These are phyloP conservation scores for Ophiocordyceps camponoti-leonardi DNA, from an alignment of 2,329 filamentous ascomycete species.

Conservation along the genomic window DNA sequence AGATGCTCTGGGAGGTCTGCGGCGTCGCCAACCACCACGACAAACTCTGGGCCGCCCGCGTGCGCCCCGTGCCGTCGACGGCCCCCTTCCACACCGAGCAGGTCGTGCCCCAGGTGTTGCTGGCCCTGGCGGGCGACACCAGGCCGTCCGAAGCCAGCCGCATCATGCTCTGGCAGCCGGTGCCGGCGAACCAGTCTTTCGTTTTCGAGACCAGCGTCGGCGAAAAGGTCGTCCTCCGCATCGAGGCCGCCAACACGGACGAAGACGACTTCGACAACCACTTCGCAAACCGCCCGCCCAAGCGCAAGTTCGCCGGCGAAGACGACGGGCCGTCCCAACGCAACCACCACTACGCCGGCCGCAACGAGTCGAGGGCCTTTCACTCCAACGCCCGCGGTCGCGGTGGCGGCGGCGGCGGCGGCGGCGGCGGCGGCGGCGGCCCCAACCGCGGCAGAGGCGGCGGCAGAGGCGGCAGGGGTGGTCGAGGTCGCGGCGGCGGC, in stretches of 20 bases:
- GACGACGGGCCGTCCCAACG: conserved; percentile 19
- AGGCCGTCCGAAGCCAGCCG: conserved; percentile 64
- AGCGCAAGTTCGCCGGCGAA: conserved; percentile 39
- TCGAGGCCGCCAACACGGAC: conserved; percentile 52
- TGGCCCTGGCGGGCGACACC: conserved; percentile 61
- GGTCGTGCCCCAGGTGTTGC: conserved; percentile 58
- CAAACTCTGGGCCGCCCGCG: conserved; percentile 71
- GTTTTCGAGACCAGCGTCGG: conserved; percentile 70
- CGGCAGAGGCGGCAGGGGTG: conserved; percentile 18
- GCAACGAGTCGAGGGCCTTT: conserved; percentile 23
- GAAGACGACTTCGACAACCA: conserved; percentile 48
- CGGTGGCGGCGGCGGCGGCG: conserved; percentile 15
- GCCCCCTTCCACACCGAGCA: conserved; percentile 66
- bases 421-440: conserved; percentile 17
- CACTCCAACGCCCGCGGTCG: conserved; percentile 18
- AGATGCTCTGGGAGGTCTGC: conserved; percentile 69
- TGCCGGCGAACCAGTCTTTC: conserved; percentile 52
- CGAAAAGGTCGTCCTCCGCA: conserved; percentile 68
- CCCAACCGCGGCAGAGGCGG: conserved; percentile 16
- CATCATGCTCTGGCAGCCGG: conserved; percentile 70
- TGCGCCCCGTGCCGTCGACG: conserved; percentile 52
- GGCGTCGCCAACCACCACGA: conserved; percentile 61
- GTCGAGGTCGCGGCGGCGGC: conserved; percentile 25
- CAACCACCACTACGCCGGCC: conserved; percentile 16
- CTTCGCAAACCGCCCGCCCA: conserved; percentile 40